Percentiles rank a stretch among this genome's conserved stretches.
Evolutionary conservation across 2,329 filamentous ascomycete species (phyloP).

Genomic region (Colletotrichum sp.): DNA sequence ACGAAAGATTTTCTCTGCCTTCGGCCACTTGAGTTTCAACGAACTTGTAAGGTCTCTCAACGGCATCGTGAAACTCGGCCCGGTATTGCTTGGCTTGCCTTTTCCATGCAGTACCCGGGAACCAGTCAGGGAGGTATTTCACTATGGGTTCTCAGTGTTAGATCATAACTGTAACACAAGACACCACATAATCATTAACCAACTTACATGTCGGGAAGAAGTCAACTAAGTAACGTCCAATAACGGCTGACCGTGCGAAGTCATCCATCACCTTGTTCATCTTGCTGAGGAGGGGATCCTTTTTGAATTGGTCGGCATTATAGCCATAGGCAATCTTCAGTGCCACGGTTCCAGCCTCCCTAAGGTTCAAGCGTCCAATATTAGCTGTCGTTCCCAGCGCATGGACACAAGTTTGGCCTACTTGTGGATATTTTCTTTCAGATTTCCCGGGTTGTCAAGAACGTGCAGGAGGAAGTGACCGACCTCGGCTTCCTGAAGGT

Average conservation of each 20-base stretch:
- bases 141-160: conserved; percentile 24
- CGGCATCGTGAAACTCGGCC: background rate
- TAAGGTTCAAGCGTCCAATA: conserved; percentile 25
- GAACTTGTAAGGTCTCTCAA: conserved; percentile 17
- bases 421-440: conserved; percentile 47
- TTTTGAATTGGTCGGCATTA: conserved; percentile 10
- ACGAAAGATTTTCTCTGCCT: background rate
- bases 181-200: background rate
- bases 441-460: conserved; percentile 38
- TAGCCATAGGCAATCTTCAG: conserved; percentile 21
- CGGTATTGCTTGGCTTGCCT: background rate
- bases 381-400: background rate
- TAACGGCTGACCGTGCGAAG: conserved; percentile 9
- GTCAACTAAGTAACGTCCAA: conserved; percentile 16
- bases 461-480: conserved; percentile 46
- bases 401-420: background rate
- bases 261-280: conserved; percentile 6
- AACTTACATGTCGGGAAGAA: conserved; percentile 6
- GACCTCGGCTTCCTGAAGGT: conserved; percentile 47
- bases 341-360: background rate
- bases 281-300: conserved; percentile 14
- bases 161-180: background rate
- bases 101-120: conserved; percentile 20
- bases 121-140: conserved; percentile 15
- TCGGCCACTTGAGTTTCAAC: conserved; percentile 25